phyloP scores from a whole-genome alignment of 1,284 basidiomycete genomes.

The Coniophora puteana region DNA sequence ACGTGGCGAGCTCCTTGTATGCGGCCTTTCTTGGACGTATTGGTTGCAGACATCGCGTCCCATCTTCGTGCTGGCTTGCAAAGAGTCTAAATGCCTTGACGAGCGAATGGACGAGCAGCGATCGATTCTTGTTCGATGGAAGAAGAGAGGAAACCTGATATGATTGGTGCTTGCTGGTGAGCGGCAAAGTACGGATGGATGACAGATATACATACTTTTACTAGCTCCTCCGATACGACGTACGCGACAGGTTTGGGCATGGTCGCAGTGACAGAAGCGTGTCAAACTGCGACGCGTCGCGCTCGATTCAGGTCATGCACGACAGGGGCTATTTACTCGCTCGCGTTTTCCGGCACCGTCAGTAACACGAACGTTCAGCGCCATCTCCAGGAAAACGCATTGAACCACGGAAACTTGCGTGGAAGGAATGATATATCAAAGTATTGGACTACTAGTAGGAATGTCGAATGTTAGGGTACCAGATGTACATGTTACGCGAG shows the following conservation, averaged over 20 bases:
- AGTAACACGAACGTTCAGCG: too few relatives aligned
- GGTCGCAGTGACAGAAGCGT: not conserved
- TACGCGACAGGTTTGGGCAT: slow-evolving; percentile 36
- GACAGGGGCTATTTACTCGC: too few relatives aligned
- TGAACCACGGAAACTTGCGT: too few relatives aligned
- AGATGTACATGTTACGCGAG: too few relatives aligned
- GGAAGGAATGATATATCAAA: too few relatives aligned
- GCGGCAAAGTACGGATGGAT: not conserved
- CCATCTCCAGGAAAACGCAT: too few relatives aligned
- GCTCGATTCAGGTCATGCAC: not conserved
- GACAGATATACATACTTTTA: slow-evolving; percentile 33
- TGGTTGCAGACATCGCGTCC: slow-evolving; percentile 34
- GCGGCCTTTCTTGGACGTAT: slow-evolving; percentile 52
- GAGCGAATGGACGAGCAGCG: slow-evolving; percentile 75
- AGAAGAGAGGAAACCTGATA: slow-evolving; percentile 62
- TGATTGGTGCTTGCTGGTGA: not conserved
- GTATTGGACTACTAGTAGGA: too few relatives aligned
- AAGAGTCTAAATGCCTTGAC: slow-evolving; percentile 57
- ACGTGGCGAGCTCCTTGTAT: slow-evolving; percentile 45
- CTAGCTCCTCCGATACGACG: slow-evolving; percentile 54
- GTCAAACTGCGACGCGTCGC: not conserved
- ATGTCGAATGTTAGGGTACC: too few relatives aligned
- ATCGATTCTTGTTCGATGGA: slow-evolving; percentile 83
- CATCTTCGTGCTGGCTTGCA: slow-evolving; percentile 22
- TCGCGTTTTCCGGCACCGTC: too few relatives aligned